Evolutionary conservation across 495 filamentous ascomycete genomes (phyloP), one percentile per base, ranked within the genome.

Genomic region (Hyaloscypha hepaticicola): DNA sequence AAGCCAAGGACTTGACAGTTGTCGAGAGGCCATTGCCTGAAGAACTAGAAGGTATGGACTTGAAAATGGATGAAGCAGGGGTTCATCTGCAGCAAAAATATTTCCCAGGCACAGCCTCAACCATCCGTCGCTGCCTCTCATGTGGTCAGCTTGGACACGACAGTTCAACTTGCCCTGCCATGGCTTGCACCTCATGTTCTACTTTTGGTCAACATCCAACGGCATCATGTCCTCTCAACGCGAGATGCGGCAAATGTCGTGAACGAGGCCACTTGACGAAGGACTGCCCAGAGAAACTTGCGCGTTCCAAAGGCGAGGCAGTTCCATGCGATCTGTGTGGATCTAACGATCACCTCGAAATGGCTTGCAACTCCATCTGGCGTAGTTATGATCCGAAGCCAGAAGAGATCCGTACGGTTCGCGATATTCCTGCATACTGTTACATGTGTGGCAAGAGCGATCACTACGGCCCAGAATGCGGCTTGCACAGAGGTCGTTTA

Each of bases 401-500:
- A 5, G 57, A 68, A 22, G 67, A 67, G 19, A 68, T 70, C 22
- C 34, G 41, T 5, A 69, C 22, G 2, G 68, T 72, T 50, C 49
- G 60, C 14, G 55, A 64, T 12, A 70, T 72, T 28, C 65, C 64
- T 24, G 51, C 68, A 25, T 29, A 67, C 41, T 73, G 71, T 31
- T 73, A 70, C 31, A 19, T 16, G 5, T 73, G 71, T 56, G 70
- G 70, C 11, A 52, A 5, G 6, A 56, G 28, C 27, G 55, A 41
- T n/a, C 71, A 73, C 52, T 69, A 60, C 38, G 71, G 71, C 8
- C 56, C 66, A 5, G 71, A 73, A 9, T 73, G 71, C 61, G 71
- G 71, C 34, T 33, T 73, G 19, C 58, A 48, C 21, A 26, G 14
- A 12, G 58, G 63, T 26, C 41, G 9, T 5, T 33, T 67, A 6